phyloP scores from a whole-genome alignment of 2,329 filamentous ascomycete genomes.

The Cercospora citrullina region DNA sequence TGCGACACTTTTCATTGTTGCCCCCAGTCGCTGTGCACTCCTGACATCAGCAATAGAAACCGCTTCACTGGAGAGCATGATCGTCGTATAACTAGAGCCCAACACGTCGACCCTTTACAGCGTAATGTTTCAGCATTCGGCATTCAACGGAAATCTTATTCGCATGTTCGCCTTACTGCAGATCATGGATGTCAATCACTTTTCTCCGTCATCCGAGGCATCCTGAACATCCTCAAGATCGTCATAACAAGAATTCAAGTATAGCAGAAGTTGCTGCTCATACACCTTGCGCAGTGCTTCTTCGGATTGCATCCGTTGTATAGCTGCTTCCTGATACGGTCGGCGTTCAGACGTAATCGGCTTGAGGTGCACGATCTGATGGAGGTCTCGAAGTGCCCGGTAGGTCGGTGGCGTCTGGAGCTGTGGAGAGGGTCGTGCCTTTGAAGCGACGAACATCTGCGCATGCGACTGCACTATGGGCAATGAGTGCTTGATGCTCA shows the following conservation, averaged over 20 bases:
- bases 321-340: background rate
- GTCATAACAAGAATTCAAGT: constrained; percentile 9
- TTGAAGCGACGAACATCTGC: background rate
- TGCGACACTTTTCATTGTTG: background rate
- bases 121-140: background rate
- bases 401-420: background rate
- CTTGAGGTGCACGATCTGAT: background rate
- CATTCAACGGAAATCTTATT: background rate
- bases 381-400: background rate
- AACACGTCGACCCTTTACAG: background rate
- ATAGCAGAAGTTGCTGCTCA: constrained; percentile 6
- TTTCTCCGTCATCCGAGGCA: constrained; percentile 7
- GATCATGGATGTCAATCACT: background rate
- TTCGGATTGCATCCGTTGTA: constrained; percentile 4
- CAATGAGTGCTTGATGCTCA: background rate
- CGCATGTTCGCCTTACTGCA: background rate
- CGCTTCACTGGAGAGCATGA: background rate
- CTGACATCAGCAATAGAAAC: background rate
- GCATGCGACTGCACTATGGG: background rate
- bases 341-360: background rate
- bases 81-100: background rate
- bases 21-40: background rate
- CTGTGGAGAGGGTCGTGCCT: background rate
- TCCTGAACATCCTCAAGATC: constrained; percentile 14
- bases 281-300: constrained; percentile 13